Base-by-base conservation (phyloP, 2,329 filamentous ascomycete genomes). In the Neofusicoccum umdonicola region DNA sequence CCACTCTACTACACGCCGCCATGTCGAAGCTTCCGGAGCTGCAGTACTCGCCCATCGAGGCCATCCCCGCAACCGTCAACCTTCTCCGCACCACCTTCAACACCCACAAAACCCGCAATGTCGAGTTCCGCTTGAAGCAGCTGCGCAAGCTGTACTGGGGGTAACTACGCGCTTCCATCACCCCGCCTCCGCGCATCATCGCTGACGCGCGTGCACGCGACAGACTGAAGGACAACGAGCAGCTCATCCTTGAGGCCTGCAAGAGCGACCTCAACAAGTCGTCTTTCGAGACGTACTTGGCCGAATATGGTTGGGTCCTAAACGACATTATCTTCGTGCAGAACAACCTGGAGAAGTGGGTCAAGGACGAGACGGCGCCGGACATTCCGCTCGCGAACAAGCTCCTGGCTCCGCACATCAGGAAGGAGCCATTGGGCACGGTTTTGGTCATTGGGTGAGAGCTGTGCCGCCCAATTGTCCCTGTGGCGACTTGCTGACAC, bases 81-180 rank as follows among this genome's bases (percentile, higher is more conserved):
- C 84, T 80, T 6, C 80, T 90, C 48, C 88, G 88, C 73, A 79
- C 83, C 60, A 87, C 89, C n/a, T 98, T 92, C 79, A 84, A 85
- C 70, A 85, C 90, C 17, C 88, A 93, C 76, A 90, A 89, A 80
- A 97, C 93, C 48, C 92, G 92, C 74, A 85, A 91, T 63, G 75
- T 97, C 66, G 85, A 91, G 72, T 98, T 90, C 81, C 88, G 95
- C 68, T 83, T 93, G 68, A 84, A 87, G 63, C 95, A 98, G 83
- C 87, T 99, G 67, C 90, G 93, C 71, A 94, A 93, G 84, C 88
- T 98, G 64, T 98, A 97, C 83, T 98, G 95, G 95, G 93, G 86
- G 82, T 84, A 69, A 78, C 78, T 51, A 2, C 27, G 6, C 19
- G n/a, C 41, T 13, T 9, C 44, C 35, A 15, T 15, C n/a, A 27